Percentiles rank a stretch among this genome's conserved stretches.
These are phyloP conservation scores for Naegleria lovaniensis DNA, from an alignment of 208 protist genomes.

Conservation along the genomic window DNA sequence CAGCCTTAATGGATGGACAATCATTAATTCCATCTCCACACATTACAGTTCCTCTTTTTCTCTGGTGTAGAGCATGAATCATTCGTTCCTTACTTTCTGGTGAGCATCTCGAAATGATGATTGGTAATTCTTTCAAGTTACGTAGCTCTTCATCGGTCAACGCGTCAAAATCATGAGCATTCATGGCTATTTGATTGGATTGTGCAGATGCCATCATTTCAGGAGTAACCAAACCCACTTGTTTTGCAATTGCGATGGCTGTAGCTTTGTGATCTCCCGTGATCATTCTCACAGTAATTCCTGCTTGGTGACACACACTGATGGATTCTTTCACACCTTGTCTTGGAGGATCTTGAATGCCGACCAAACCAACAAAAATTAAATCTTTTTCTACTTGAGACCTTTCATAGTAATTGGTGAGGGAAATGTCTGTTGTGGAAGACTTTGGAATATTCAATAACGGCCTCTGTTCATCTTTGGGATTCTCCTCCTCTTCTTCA, in stretches of 20 bases:
- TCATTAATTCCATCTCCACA: slow-evolving; percentile 82
- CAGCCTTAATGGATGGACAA: slow-evolving; percentile 72
- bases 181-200: slow-evolving; percentile 27
- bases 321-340: slow-evolving; percentile 70
- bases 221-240: slow-evolving; percentile 70
- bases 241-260: slow-evolving; percentile 67
- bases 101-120: slow-evolving; percentile 74
- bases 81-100: slow-evolving; percentile 79
- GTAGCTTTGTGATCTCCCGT: slow-evolving; percentile 78
- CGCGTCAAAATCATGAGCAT: slow-evolving; percentile 67
- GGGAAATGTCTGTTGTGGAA: neutral
- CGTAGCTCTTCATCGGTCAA: slow-evolving; percentile 60
- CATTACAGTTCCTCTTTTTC: slow-evolving; percentile 67
- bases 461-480: no score
- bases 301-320: slow-evolving; percentile 70
- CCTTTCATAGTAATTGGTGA: neutral
- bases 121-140: slow-evolving; percentile 62
- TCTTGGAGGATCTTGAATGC: slow-evolving; percentile 79
- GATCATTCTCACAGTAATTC: slow-evolving; percentile 76
- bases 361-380: slow-evolving; percentile 72
- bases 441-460: no score
- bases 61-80: slow-evolving; percentile 72
- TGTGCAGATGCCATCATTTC: slow-evolving; percentile 37
- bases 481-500: no score
- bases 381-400: slow-evolving; percentile 70